Conservation (phyloP, 192 early-diverging fungal species). For the Backusella tarrabulga region DNA sequence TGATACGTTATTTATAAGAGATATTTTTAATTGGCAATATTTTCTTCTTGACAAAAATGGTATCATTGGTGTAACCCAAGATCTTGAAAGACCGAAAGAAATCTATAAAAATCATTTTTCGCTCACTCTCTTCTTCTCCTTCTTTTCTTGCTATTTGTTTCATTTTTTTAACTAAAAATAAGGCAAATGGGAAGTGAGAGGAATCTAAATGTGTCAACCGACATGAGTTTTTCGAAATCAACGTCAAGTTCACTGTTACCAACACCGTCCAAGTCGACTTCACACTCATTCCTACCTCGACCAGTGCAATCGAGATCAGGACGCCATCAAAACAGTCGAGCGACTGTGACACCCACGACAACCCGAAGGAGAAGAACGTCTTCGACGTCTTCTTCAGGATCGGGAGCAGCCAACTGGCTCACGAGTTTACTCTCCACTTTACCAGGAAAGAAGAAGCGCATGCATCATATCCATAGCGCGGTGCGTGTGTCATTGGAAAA, state of each 20-base stretch:
- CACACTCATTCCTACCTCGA: not conserved
- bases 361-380: not conserved
- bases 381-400: not conserved
- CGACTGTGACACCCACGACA: not conserved
- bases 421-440: not conserved
- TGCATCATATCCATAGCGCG: not conserved
- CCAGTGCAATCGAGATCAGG: not conserved
- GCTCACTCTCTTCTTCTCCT: not conserved
- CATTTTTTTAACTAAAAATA: not conserved
- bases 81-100: not conserved
- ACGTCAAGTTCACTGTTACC: not conserved
- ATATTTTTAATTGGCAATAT: not conserved
- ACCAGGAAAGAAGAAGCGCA: not conserved
- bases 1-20: too few relatives aligned
- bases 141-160: not conserved
- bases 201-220: not conserved
- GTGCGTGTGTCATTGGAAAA: conserved; percentile 1
- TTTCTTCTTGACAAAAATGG: not conserved
- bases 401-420: not conserved
- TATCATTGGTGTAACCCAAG: not conserved
- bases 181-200: not conserved
- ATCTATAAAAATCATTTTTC: not conserved
- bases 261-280: not conserved
- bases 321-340: not conserved
- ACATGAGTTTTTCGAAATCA: not conserved